Percentiles rank a stretch among this genome's conserved stretches.
Conservation (phyloP, 164 flowering plant species). For the Annona cherimola region DNA sequence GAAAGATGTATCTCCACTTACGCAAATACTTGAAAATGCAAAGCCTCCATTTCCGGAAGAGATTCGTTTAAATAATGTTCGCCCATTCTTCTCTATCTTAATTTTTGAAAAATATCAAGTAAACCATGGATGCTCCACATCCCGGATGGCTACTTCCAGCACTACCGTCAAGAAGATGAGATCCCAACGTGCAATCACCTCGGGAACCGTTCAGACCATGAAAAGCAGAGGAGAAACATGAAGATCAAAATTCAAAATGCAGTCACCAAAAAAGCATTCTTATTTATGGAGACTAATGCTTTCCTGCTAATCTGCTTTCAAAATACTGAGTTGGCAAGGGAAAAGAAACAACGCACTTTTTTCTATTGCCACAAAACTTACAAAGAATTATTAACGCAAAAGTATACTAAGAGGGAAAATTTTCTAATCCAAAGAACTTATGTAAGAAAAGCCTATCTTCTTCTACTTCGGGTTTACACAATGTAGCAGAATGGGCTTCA, state of each 20-base stretch:
- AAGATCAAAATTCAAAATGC: neutral
- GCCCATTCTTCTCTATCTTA: too few relatives aligned
- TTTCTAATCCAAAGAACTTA: neutral
- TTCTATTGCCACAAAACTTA: constrained; percentile 1
- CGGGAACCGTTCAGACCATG: too few relatives aligned
- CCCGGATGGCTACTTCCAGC: too few relatives aligned
- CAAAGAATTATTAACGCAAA: constrained; percentile 12
- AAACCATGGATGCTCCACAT: too few relatives aligned
- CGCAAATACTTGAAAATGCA: too few relatives aligned
- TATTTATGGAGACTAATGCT: neutral
- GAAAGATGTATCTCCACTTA: too few relatives aligned
- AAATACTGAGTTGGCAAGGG: constrained; percentile 1
- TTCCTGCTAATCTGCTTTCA: constrained; percentile 1
- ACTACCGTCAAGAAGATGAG: too few relatives aligned
- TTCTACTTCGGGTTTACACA: constrained; percentile 15
- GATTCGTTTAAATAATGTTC: too few relatives aligned
- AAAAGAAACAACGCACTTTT: constrained; percentile 1
- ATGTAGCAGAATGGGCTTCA: constrained; percentile 8
- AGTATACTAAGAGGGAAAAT: neutral
- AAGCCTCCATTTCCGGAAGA: too few relatives aligned
- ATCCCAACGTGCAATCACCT: too few relatives aligned
- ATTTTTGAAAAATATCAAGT: too few relatives aligned
- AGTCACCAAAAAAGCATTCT: neutral
- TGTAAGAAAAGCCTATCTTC: constrained; percentile 5
- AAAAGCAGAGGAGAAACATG: too few relatives aligned